A percentile compares a stretch with the other conserved stretches of the same genome.
Conservation (phyloP, 108 stramenopile species). For the Pseudonitzschia multiseries region DNA sequence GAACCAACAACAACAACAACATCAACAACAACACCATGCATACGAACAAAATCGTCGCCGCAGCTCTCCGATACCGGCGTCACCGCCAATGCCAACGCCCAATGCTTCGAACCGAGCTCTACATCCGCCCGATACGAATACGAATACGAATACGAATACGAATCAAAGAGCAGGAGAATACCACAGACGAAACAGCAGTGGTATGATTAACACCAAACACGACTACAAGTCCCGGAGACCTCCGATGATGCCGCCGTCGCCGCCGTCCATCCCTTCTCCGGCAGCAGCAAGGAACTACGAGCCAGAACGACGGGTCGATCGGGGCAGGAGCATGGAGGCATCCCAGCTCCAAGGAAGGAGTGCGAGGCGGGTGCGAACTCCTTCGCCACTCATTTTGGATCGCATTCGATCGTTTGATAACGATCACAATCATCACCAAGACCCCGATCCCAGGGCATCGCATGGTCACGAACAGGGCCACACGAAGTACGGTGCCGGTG, state of each 20-base stretch:
- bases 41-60: not conserved
- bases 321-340: slow-evolving; percentile 7
- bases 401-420: slow-evolving; percentile 18
- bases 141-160: not conserved
- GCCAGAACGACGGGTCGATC: not conserved
- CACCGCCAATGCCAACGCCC: not conserved
- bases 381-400: slow-evolving; percentile 25
- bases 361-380: slow-evolving; percentile 6
- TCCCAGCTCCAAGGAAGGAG: slow-evolving; percentile 2
- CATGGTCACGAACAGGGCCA: not conserved
- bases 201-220: not conserved
- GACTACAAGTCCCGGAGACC: not conserved
- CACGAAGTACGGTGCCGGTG: slow-evolving; percentile 1
- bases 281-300: not conserved
- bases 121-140: not conserved
- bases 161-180: not conserved
- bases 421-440: not conserved
- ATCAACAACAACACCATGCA: no score
- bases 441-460: not conserved
- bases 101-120: not conserved
- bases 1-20: not conserved
- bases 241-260: slow-evolving; percentile 9
- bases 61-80: not conserved
- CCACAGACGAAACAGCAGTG: not conserved
- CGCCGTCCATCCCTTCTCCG: slow-evolving; percentile 1